Conservation (phyloP, 768 basidiomycete genomes). For the Rhizopogon roseolus region DNA sequence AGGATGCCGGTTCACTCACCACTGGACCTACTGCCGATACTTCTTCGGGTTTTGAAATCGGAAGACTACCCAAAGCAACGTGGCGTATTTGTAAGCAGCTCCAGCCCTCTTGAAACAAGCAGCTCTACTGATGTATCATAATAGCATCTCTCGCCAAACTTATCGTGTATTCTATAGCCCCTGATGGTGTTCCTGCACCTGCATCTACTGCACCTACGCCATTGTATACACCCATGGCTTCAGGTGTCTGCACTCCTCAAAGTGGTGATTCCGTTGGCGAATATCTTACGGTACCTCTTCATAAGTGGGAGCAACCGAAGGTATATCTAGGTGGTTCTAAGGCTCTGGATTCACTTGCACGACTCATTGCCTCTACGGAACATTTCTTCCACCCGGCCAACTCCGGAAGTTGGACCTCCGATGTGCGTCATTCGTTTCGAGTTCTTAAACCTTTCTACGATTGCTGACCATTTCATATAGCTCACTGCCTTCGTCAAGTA, state of each 20-base stretch:
- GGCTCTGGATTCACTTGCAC: slow-evolving; percentile 81
- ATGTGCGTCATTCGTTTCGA: slow-evolving; percentile 32
- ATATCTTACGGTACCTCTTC: slow-evolving; percentile 55
- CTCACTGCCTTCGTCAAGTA: slow-evolving; percentile 46
- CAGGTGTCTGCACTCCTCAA: slow-evolving; percentile 43
- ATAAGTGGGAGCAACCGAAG: slow-evolving; percentile 38
- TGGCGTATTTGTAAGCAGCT: slow-evolving; percentile 65
- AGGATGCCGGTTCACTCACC: slow-evolving; percentile 68
- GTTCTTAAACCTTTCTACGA: neutral
- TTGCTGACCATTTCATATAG: slow-evolving; percentile 5
- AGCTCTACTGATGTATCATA: neutral
- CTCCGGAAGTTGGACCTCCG: slow-evolving; percentile 21
- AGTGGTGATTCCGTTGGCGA: slow-evolving; percentile 35
- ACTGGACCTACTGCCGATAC: slow-evolving; percentile 75
- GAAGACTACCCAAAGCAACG: slow-evolving; percentile 62
- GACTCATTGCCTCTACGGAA: slow-evolving; percentile 82
- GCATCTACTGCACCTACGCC: slow-evolving; percentile 69
- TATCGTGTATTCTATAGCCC: slow-evolving; percentile 85
- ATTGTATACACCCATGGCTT: slow-evolving; percentile 62
- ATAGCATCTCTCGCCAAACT: slow-evolving; percentile 77
- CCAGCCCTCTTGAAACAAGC: neutral
- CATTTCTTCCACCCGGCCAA: slow-evolving; percentile 29
- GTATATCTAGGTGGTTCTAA: slow-evolving; percentile 76
- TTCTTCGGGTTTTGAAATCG: slow-evolving; percentile 46
- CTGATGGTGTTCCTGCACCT: slow-evolving; percentile 52